A percentile compares a stretch with the other conserved stretches of the same genome.
Conservation (phyloP, 1,139 yeast genomes). For the Candida sojae region DNA sequence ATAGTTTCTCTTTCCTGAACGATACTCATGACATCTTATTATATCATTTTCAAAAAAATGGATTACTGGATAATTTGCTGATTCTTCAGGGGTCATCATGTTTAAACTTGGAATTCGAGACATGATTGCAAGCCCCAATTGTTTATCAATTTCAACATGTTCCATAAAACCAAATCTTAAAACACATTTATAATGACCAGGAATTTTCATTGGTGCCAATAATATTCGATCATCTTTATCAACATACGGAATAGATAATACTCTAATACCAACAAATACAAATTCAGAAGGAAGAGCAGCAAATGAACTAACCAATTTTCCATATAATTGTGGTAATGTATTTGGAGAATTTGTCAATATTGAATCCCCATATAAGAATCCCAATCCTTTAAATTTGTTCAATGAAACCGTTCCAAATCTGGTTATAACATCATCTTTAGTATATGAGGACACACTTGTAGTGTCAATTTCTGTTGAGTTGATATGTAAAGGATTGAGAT, state of each 20-base stretch:
- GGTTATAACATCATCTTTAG: slow-evolving; percentile 18
- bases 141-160: slow-evolving; percentile 29
- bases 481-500: slow-evolving; percentile 17
- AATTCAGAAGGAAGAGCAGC: slow-evolving; percentile 44
- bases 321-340: slow-evolving; percentile 44
- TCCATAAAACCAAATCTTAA: slow-evolving; percentile 51
- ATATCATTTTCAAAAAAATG: slow-evolving; percentile 42
- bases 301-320: slow-evolving; percentile 35
- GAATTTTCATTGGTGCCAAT: slow-evolving; percentile 38
- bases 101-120: slow-evolving; percentile 23
- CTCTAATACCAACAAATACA: slow-evolving; percentile 42
- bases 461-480: slow-evolving; percentile 1
- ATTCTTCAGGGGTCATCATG: slow-evolving; percentile 11
- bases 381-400: slow-evolving; percentile 35
- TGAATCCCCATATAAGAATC: slow-evolving; percentile 41
- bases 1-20: slow-evolving; percentile 13
- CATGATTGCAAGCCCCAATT: slow-evolving; percentile 27
- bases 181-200: slow-evolving; percentile 49
- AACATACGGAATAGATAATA: slow-evolving; percentile 43
- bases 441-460: slow-evolving; percentile 4
- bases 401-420: slow-evolving; percentile 23
- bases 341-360: slow-evolving; percentile 36
- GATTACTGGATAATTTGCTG: slow-evolving; percentile 22
- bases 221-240: slow-evolving; percentile 38
- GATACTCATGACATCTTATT: slow-evolving; percentile 27